A percentile compares a stretch with the other conserved stretches of the same genome.
phyloP scores from a whole-genome alignment of 345 rosid species.

The Bruguiera parviflora region DNA sequence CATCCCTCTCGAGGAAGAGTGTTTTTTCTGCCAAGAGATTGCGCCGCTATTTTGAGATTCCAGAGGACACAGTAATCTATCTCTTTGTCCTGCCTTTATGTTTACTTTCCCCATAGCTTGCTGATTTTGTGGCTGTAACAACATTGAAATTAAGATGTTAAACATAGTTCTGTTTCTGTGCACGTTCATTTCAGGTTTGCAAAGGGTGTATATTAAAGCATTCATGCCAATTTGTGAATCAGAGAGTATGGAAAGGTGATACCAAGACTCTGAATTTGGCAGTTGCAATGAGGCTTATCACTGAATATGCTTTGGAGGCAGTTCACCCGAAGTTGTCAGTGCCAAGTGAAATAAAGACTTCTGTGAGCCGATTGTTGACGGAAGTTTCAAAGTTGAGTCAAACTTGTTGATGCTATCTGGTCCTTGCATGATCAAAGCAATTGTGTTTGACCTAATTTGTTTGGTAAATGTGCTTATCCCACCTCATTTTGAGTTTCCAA shows the following conservation, averaged over 20 bases:
- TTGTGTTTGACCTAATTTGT: not conserved
- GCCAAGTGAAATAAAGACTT: slow-evolving; percentile 53
- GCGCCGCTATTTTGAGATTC: slow-evolving; percentile 58
- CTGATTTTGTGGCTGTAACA: too few species aligned
- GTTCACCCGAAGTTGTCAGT: slow-evolving; percentile 45
- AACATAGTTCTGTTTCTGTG: not conserved
- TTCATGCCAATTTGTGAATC: slow-evolving; percentile 61
- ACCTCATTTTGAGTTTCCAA: too few species aligned
- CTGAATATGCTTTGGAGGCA: slow-evolving; percentile 49
- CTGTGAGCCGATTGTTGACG: slow-evolving; percentile 44
- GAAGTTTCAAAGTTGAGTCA: slow-evolving; percentile 53
- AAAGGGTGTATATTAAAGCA: slow-evolving; percentile 49
- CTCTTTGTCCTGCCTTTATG: not conserved
- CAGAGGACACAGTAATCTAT: slow-evolving; percentile 63
- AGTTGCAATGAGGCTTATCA: slow-evolving; percentile 56
- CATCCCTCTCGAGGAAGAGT: slow-evolving; percentile 41
- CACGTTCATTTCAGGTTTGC: slow-evolving; percentile 56
- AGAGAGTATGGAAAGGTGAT: slow-evolving; percentile 44
- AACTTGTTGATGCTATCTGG: slow-evolving; percentile 12
- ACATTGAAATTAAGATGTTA: not conserved
- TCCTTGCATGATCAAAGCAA: not conserved
- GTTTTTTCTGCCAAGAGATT: slow-evolving; percentile 67
- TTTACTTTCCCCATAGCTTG: not conserved
- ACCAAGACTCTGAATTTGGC: slow-evolving; percentile 43
- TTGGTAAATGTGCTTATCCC: not conserved